Base-by-base conservation (phyloP, 805 yeast genomes). In the Spathaspora gorwiae region DNA sequence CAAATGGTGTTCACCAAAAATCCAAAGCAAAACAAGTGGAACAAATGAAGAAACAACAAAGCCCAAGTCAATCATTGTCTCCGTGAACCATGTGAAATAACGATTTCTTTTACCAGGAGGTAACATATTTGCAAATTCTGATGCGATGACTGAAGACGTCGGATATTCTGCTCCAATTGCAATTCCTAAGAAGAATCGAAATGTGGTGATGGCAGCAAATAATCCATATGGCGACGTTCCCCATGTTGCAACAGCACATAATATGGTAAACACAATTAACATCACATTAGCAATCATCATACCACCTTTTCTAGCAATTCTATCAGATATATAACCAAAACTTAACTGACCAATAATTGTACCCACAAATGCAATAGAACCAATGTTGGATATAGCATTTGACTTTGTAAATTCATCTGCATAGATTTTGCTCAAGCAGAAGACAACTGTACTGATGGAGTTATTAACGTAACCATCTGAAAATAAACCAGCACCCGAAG, bases 81-180 rank as follows among this genome's bases (percentile, higher is more conserved):
- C 85, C 37, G 97, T 90, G 66, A 89, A 90, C 87, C 90, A 81
- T 45, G 82, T 78, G 60, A 90, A 90, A 74, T 85, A 90, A 62
- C 97, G 77, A 69, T 90, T 89, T 72, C 97, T 84, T 48, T 76
- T 75, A 47, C 95, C 95, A 13, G 80, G 75, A 13, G 90, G 87
- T 54, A 90, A 69, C 50, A 79, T 67, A 45, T 86, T 81, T 39
- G 94, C 81, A 32, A 95, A 94, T 65, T 90, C 97, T 24, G 97
- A 90, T 54, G 95, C 87, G 33, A 95, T 95, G 15, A 90, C 92
- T 8, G 96, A 84, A 38, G 96, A 90, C 9, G 95, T 84, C 40
- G 97, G 96, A 61, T 90, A 90, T 68, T 90, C 98, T 40, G 95
- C 90, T 55, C 98, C 98, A 54, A 92, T 87, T 56, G 90, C 95